A percentile compares a stretch with the other conserved stretches of the same genome.
Evolutionary conservation across 306 rosid genomes (phyloP).

Genomic region (Benincasa hispida): DNA sequence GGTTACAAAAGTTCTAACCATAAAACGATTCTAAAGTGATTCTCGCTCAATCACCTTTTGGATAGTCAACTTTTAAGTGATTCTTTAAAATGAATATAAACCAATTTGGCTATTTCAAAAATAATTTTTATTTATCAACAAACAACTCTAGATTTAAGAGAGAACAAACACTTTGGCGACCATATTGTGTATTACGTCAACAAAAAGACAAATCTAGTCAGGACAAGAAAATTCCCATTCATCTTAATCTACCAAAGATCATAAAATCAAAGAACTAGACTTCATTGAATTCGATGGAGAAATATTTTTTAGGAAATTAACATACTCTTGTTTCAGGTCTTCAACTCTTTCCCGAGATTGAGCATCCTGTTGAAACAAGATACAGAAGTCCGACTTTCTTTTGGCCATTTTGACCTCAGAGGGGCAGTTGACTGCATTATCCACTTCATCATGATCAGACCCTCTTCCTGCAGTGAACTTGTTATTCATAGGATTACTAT

Average conservation of each 20-base stretch:
- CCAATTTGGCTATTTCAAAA: not conserved
- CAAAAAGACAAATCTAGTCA: not conserved
- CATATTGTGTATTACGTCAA: not conserved
- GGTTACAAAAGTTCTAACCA: not conserved
- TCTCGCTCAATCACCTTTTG: not conserved
- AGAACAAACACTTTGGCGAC: not conserved
- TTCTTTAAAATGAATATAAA: not conserved
- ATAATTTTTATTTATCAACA: not conserved
- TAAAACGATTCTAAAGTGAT: not conserved
- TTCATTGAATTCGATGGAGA: not conserved
- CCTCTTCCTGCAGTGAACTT: slow-evolving; percentile 18
- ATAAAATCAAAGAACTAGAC: not conserved
- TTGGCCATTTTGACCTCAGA: slow-evolving; percentile 30
- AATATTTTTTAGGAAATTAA: not conserved
- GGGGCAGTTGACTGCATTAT: slow-evolving; percentile 17
- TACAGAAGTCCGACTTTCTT: slow-evolving; percentile 41
- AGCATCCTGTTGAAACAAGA: slow-evolving; percentile 52
- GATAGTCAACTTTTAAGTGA: not conserved
- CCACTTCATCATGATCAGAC: slow-evolving; percentile 27
- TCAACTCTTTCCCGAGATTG: slow-evolving; percentile 49
- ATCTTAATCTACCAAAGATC: slow-evolving; percentile 1
- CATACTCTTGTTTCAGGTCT: slow-evolving; percentile 63
- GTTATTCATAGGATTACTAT: slow-evolving; percentile 20
- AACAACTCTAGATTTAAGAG: not conserved
- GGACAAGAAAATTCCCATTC: not conserved